Conservation (phyloP, 805 yeast species). For the Clavispora asparagi region DNA sequence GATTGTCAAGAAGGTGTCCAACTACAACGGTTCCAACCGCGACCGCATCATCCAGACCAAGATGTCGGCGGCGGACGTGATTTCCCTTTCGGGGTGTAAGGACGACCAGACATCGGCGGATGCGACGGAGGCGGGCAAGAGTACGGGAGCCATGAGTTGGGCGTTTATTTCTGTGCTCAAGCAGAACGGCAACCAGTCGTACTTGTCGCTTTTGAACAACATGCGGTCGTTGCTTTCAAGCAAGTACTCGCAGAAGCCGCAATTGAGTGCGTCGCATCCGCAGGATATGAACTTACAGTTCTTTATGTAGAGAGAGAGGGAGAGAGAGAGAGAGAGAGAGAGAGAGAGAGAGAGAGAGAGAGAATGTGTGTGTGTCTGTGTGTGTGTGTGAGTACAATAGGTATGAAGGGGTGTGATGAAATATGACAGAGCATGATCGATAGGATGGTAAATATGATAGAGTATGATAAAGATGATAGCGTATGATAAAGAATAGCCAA, state of each 20-base stretch:
- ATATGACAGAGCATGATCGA: no score
- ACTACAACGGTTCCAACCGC: conserved; percentile 14
- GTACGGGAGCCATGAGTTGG: conserved; percentile 84
- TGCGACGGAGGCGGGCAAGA: conserved; percentile 62
- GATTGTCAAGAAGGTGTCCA: conserved; percentile 27
- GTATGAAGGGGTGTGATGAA: no score
- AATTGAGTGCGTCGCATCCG: conserved; percentile 77
- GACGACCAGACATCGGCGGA: conserved; percentile 81
- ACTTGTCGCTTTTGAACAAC: conserved; percentile 61
- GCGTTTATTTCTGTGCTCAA: conserved; percentile 64
- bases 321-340: not conserved
- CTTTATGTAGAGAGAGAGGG: conserved; percentile 9
- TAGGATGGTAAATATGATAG: no score
- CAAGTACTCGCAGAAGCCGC: conserved; percentile 79
- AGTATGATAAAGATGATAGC: no score
- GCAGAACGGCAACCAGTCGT: conserved; percentile 61
- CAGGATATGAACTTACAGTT: conserved; percentile 50
- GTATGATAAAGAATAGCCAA: no score
- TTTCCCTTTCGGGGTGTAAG: conserved; percentile 75
- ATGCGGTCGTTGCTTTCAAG: conserved; percentile 59
- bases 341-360: not conserved
- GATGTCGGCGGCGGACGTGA: conserved; percentile 71
- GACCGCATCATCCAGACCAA: conserved; percentile 44
- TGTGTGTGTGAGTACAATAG: no score
- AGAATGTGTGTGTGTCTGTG: no score